Evolutionary conservation across 1,139 yeast genomes (phyloP), one percentile per base, ranked within the genome.

Genomic region (Geotrichum aggregatum): DNA sequence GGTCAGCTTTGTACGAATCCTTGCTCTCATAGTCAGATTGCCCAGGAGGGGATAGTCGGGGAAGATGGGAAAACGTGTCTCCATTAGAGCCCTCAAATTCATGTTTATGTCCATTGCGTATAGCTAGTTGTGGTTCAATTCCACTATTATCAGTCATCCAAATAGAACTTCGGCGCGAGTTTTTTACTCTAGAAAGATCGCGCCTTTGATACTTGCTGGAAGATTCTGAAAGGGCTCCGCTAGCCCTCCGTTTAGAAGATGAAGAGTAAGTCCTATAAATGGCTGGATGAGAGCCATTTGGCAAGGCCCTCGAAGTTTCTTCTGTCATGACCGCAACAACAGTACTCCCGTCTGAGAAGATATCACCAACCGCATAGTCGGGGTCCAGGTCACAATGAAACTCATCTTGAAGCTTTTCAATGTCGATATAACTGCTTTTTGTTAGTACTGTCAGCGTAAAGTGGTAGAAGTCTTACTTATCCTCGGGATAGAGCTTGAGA

Each of bases 301-400:
- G 35, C 16, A 45, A 47, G 11, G 13, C 10, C 24, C 30, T 35
- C 13, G 28, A 7, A 14, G 35, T 28, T 14, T 31, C 24, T 2
- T 18, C 35, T n/a, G 46, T 31, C 31, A 45, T 31, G 7, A 53
- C 47, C 6, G 50, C 56, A 42, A 61, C 42, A 22, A 85, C 73
- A 2, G 77, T 67, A 57, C 79, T 83, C 41, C 79, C 80, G 26
- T 74, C 71, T 31, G 70, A 74, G 61, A 86, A 83, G 6, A 84
- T 82, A 59, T 84, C 87, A 7, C 76, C 76, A 0, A 82, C 83
- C 3, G 67, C 57, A 59, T 81, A 86, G 54, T 85, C 95, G 0
- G 89, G 88, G 65, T 86, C 95, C 58, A 87, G 69, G 64, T 87
- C 95, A 61, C 89, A 84, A 56, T 75, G 75, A 55, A 79, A 77